Evolutionary conservation across 2,329 filamentous ascomycete species (phyloP), one percentile per base, ranked within the genome.

Genomic region (Colletotrichum horii): DNA sequence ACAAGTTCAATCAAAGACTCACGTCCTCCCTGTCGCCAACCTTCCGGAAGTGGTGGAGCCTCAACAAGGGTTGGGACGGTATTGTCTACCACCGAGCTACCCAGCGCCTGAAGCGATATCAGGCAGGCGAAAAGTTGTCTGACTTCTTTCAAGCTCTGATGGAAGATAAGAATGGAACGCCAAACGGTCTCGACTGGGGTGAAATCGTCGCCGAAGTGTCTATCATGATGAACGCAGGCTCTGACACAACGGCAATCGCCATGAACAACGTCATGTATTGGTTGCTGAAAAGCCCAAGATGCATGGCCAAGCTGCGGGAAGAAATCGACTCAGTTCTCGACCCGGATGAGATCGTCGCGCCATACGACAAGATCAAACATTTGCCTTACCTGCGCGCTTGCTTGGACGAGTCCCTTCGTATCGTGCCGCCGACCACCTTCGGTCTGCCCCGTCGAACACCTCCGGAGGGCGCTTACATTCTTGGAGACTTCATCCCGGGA

Each of bases 101-200:
- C 19, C 32, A 70, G 14, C 66, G 71, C 2, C 28, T 70, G 12
- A 43, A 86, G 71, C 82, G 88, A 2, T 89, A 89, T 76, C 79
- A 86, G 24, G 82, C 82, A 1, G 90, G 90, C 24, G 90, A 92
- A 79, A 88, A 88, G 74, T 83, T 91, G 0, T 87, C 90, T 56
- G 91, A 92, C 78, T 91, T 92, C 82, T 91, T 92, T 83, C 84
- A 88, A 61, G 84, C 86, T 1, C 80, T 92, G 8, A 89, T 92
- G 88, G 88, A 88, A 14, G 83, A 87, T 64, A 86, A 84, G 68
- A 83, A 85, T 28, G 86, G 82, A 12, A 80, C 80, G 1, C 81
- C 85, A 1, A 82, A 83, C 30, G 81, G 86, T 48, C 85, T 92
- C 2, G 88, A 91, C 74, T 90, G 85, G 85, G 90, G 90, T 28